A percentile compares a stretch with the other conserved stretches of the same genome.
These are phyloP conservation scores for Aspergillus transmontanensis DNA, from an alignment of 2,329 filamentous ascomycete genomes.

Conservation along the genomic window DNA sequence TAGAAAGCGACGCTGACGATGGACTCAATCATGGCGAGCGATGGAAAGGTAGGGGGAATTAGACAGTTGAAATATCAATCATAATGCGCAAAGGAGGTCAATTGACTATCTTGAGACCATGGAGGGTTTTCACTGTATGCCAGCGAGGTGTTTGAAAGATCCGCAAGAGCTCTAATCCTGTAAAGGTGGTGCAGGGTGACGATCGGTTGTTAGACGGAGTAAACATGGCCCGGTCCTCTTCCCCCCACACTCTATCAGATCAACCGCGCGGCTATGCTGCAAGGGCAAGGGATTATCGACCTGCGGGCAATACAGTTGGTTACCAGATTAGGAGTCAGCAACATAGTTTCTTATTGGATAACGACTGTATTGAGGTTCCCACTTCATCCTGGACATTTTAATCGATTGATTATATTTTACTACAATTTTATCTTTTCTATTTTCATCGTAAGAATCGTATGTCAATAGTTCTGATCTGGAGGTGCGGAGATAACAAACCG, in stretches of 20 bases:
- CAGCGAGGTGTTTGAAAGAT: not conserved
- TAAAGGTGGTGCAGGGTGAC: not conserved
- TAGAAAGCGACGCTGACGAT: slow-evolving; percentile 41
- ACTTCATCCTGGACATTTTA: not conserved
- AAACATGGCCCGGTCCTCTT: slow-evolving; percentile 14
- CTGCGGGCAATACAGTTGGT: not conserved
- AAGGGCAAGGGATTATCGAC: not conserved
- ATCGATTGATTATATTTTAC: not conserved
- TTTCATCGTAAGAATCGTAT: not conserved
- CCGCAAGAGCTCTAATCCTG: not conserved
- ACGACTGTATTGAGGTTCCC: not conserved
- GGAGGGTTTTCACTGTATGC: not conserved
- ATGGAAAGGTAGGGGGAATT: not conserved
- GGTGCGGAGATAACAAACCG: slow-evolving; percentile 7
- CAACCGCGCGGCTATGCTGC: slow-evolving; percentile 13
- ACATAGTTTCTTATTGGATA: not conserved
- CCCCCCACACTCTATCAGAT: slow-evolving; percentile 8
- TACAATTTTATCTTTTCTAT: not conserved
- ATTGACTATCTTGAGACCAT: not conserved
- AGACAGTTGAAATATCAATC: not conserved
- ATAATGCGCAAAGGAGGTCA: not conserved
- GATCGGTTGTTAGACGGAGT: slow-evolving; percentile 9
- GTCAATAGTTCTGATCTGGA: not conserved
- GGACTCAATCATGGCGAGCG: slow-evolving; percentile 36
- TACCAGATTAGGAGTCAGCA: not conserved